Evolutionary conservation across 2,329 filamentous ascomycete genomes (phyloP), one percentile per base, ranked within the genome.

Genomic region (Aphanoascus verrucosus): DNA sequence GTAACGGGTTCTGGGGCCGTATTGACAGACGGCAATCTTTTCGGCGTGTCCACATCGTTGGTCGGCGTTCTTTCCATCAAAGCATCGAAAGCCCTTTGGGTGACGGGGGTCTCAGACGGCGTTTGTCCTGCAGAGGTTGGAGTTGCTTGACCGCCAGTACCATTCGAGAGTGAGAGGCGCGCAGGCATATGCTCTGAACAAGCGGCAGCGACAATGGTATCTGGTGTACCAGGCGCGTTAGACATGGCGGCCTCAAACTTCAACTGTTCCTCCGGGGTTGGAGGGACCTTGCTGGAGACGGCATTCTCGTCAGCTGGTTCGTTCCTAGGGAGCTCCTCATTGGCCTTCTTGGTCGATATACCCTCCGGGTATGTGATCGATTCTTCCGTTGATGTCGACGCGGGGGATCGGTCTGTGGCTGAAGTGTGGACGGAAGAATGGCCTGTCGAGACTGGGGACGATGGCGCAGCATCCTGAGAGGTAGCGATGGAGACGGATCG

Each of bases 251-350:
- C 75, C 61, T 80, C 75, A 34, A 77, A 62, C 46, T 73, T 75
- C 58, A 82, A 67, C 61, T 83, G 80, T 55, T 80, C 76, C 59
- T 83, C 80, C 1, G 80, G 77, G 15, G 77, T 79, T 8, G 71
- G 72, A 6, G 75, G 74, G 54, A 70, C 67, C 43, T 64, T 60
- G 60, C 57, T 50, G 57, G 67, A 49, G 56, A 54, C 34, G 59
- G 60, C 37, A 42, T 60, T 59, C 20, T 61, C 61, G 55, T 60
- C 57, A 34, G 63, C 64, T 8, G 62, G 57, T 28, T 11, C 31
- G 6, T 44, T 20, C 2, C 28, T 19, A 2, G n/a, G 17, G 5
- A 44, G 4, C 19, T 49, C 44, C 7, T 49, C 46, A 2, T 34
- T 46, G 14, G 12, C 7, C 20, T 57, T 57, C 1, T 28, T 11